Conservation (phyloP, 345 rosid species). For the Gossypium longicalyx region DNA sequence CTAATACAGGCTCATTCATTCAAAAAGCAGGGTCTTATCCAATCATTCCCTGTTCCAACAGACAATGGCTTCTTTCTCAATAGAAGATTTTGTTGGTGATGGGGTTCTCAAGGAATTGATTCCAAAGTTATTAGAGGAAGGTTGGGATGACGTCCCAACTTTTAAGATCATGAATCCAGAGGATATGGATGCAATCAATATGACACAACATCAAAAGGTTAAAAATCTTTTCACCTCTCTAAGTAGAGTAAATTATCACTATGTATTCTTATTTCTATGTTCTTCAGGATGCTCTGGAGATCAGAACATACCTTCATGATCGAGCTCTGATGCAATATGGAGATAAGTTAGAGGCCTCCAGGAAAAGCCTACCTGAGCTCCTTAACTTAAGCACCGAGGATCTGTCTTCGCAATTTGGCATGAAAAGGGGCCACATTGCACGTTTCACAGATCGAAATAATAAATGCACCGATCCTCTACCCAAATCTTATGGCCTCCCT, state of each 20-base stretch:
- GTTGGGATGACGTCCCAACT: slow-evolving; percentile 75
- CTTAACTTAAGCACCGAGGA: slow-evolving; percentile 35
- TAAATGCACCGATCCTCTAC: slow-evolving; percentile 36
- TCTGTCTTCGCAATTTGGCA: slow-evolving; percentile 44
- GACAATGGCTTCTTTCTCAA: slow-evolving; percentile 55
- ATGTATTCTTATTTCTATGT: not conserved
- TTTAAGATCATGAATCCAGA: slow-evolving; percentile 61
- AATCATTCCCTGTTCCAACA: slow-evolving; percentile 4
- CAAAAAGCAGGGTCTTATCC: slow-evolving; percentile 2
- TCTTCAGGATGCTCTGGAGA: slow-evolving; percentile 50
- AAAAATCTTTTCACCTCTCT: slow-evolving; percentile 3
- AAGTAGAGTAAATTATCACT: not conserved
- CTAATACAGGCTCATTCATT: not conserved
- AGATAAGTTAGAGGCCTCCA: slow-evolving; percentile 49
- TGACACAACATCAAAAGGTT: slow-evolving; percentile 62
- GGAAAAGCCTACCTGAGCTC: slow-evolving; percentile 40
- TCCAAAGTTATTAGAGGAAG: slow-evolving; percentile 57
- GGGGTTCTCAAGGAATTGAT: slow-evolving; percentile 46
- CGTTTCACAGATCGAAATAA: slow-evolving; percentile 43
- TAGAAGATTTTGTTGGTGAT: slow-evolving; percentile 58
- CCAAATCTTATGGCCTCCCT: slow-evolving; percentile 19
- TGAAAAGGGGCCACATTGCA: slow-evolving; percentile 63
- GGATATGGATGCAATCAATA: slow-evolving; percentile 48
- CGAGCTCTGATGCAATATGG: slow-evolving; percentile 53
- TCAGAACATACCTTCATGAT: slow-evolving; percentile 67